Evolutionary conservation across 345 rosid genomes (phyloP), one percentile per base, ranked within the genome.

Genomic region (Pugionium dolabratum): DNA sequence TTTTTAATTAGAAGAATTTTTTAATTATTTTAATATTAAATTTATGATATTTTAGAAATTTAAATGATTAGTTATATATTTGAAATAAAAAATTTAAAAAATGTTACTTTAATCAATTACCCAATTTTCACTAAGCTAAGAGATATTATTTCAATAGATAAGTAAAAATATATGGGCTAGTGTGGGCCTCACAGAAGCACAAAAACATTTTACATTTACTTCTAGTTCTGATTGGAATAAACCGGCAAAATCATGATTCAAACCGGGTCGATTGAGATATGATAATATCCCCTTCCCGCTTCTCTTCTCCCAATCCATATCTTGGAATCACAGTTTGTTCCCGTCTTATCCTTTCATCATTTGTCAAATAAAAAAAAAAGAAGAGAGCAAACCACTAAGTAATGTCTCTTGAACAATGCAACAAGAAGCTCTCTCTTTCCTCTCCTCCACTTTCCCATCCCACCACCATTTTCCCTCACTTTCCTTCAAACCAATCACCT

Each of bases 351-450:
- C 71, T 59, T 30, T 58, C 31, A 52, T 72, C 71, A 45, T 61
- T 50, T 50, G 10, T 54, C 56, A 43, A 9, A 47, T 51, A 32
- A 9, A 36, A 42, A 54, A 9, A 51, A 18, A n/a, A n/a, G n/a
- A n/a, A 8, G 30, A 40, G 9, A 34, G 29, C 8, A 37, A n/a
- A n/a, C 33, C 51, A 31, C 64, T 51, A 9, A 43, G 53, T 58
- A 67, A 66, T 73, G 76, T 72, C 70, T 72, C 71, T 64, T 72
- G 72, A 71, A 76, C 84, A 46, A 84, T 87, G 88, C 84, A 78
- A 54, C 84, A 76, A 52, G 80, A 80, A 69, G 75, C 83, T 9
- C 79, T 83, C 78, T 78, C 62, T 69, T 65, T 70, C 64, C 76
- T 77, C 69, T 73, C 84, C 31, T 41, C 64, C 68, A 30, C 46